Evolutionary conservation across 1,284 basidiomycete genomes (phyloP).

Genomic region (Pholiota adiposa): DNA sequence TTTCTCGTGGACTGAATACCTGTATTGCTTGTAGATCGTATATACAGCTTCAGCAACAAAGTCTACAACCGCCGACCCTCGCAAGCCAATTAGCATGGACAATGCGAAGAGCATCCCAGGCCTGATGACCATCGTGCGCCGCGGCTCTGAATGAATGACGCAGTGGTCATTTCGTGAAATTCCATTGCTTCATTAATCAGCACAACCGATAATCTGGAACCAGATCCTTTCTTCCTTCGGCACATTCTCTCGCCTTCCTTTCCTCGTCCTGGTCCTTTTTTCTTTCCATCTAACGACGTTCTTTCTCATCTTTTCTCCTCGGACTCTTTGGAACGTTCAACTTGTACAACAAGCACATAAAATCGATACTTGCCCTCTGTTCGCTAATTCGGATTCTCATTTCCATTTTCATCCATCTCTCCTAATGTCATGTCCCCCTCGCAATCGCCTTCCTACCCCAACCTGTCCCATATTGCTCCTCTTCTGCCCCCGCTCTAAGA

Average conservation of each 20-base stretch:
- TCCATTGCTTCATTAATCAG: neutral
- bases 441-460: neutral
- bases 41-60: constrained; percentile 61
- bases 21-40: constrained; percentile 49
- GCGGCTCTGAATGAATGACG: constrained; percentile 22
- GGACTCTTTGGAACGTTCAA: neutral
- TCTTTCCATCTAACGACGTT: neutral
- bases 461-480: neutral
- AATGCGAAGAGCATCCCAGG: constrained; percentile 56
- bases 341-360: constrained; percentile 2
- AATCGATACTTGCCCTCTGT: neutral
- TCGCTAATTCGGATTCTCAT: neutral
- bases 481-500: neutral
- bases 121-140: constrained; percentile 63
- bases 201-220: neutral
- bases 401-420: neutral
- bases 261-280: neutral
- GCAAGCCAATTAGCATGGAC: constrained; percentile 57
- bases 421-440: neutral
- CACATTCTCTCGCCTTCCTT: neutral
- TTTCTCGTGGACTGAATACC: neutral
- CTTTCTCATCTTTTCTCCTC: neutral
- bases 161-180: neutral
- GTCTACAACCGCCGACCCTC: constrained; percentile 47
- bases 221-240: neutral